A percentile compares a stretch with the other conserved stretches of the same genome.
Conservation (phyloP, 495 filamentous ascomycete genomes). For the Penicilliopsis zonata region DNA sequence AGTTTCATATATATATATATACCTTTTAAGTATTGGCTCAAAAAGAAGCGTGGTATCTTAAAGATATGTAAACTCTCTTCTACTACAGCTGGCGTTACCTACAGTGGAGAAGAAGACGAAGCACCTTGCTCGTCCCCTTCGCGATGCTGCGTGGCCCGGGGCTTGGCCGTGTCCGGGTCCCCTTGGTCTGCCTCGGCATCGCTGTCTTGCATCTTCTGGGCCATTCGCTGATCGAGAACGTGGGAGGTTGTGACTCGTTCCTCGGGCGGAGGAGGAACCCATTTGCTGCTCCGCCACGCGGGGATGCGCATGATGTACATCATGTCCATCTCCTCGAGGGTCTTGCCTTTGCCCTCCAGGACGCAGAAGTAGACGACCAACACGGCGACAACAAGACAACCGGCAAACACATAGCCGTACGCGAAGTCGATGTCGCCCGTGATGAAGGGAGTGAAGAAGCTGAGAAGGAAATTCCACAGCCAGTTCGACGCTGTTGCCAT, state of each 20-base stretch:
- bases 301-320: slow-evolving; percentile 61
- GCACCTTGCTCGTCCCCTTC: too few species aligned
- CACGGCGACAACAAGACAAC: slow-evolving; percentile 46
- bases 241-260: neutral
- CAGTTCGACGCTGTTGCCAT: slow-evolving; percentile 70
- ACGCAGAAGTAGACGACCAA: slow-evolving; percentile 61
- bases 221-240: neutral
- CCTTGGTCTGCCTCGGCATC: slow-evolving; percentile 1
- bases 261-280: slow-evolving; percentile 12
- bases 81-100: too few species aligned
- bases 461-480: slow-evolving; percentile 76
- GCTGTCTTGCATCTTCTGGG: neutral
- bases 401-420: slow-evolving; percentile 71
- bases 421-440: slow-evolving; percentile 51
- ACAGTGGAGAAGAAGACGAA: too few species aligned
- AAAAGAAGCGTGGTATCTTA: too few species aligned
- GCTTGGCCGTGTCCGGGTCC: neutral
- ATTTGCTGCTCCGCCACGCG: slow-evolving; percentile 48
- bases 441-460: slow-evolving; percentile 68
- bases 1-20: too few species aligned
- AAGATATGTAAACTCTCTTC: neutral
- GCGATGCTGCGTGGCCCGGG: too few species aligned
- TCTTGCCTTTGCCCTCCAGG: slow-evolving; percentile 49
- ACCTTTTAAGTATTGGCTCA: too few species aligned
- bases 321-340: slow-evolving; percentile 65